Percentiles rank a stretch among this genome's conserved stretches.
phyloP scores from a whole-genome alignment of 768 basidiomycete species.

The button mushroom (Agaricus bisporus) region DNA sequence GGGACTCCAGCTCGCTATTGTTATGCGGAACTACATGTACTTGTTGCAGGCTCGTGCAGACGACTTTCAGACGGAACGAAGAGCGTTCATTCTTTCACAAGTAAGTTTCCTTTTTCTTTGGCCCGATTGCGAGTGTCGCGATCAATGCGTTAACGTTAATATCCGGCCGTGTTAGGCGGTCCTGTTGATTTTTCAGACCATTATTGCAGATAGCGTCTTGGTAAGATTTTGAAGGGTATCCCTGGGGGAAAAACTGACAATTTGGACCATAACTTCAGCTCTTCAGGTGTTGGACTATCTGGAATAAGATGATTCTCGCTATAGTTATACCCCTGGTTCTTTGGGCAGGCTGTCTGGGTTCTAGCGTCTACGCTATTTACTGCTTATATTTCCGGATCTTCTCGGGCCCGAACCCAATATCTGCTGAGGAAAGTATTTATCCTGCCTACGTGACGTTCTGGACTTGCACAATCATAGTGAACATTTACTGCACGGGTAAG shows the following conservation, averaged over 20 bases:
- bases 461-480: constrained; percentile 14
- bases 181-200: constrained; percentile 8
- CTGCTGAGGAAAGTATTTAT: neutral
- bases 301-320: constrained; percentile 7
- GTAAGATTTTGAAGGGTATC: neutral
- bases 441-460: constrained; percentile 9
- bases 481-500: constrained; percentile 17
- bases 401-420: neutral
- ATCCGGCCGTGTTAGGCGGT: neutral
- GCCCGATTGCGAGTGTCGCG: neutral
- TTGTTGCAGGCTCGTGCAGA: neutral
- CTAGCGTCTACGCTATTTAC: constrained; percentile 1
- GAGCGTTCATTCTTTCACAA: constrained; percentile 12
- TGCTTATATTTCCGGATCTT: neutral
- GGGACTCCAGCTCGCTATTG: constrained; percentile 12
- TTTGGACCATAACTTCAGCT: constrained; percentile 1
- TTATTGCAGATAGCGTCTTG: constrained; percentile 13
- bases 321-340: constrained; percentile 11
- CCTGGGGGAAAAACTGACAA: neutral
- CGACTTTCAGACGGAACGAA: neutral
- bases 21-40: constrained; percentile 4
- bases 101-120: neutral
- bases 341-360: constrained; percentile 12
- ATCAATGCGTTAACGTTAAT: neutral
- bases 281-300: constrained; percentile 16